phyloP scores from a whole-genome alignment of 164 flowering plant genomes.

The Piper longum region DNA sequence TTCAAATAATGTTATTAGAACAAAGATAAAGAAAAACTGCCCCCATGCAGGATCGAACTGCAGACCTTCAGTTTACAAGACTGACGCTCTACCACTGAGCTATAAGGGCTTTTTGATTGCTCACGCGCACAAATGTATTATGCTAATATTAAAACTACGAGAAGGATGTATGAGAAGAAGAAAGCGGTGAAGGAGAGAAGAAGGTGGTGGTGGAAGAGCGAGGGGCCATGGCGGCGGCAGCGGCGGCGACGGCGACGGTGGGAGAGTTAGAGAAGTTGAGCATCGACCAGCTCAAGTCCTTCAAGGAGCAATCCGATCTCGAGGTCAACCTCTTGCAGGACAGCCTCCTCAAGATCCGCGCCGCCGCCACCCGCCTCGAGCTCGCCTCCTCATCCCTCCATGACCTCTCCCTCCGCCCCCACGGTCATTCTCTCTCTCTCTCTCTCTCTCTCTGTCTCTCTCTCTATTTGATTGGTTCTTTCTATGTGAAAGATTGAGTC shows the following conservation, averaged over 20 bases:
- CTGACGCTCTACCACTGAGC: slow-evolving; percentile 86
- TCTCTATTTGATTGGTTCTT: background rate
- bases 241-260: background rate
- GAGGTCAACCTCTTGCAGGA: slow-evolving; percentile 86
- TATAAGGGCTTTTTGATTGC: slow-evolving; percentile 27
- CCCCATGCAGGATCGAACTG: slow-evolving; percentile 87
- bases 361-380: slow-evolving; percentile 83
- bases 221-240: background rate
- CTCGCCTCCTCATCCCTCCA: slow-evolving; percentile 61
- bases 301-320: slow-evolving; percentile 80
- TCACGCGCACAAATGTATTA: too few relatives aligned
- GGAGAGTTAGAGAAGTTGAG: slow-evolving; percentile 69
- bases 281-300: slow-evolving; percentile 60
- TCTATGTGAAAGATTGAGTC: background rate
- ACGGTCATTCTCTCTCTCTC: slow-evolving; percentile 19
- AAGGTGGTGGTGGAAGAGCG: too few relatives aligned
- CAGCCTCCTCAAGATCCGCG: slow-evolving; percentile 81
- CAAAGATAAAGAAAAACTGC: slow-evolving; percentile 15
- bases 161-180: background rate
- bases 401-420: slow-evolving; percentile 87
- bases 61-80: slow-evolving; percentile 84
- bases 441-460: background rate
- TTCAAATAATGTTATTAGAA: too few relatives aligned
- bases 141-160: too few relatives aligned
- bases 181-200: background rate